Percentiles rank a stretch among this genome's conserved stretches.
These are phyloP conservation scores for Coemansia sp. DNA, from an alignment of 192 early-diverging fungal genomes.

Conservation along the genomic window DNA sequence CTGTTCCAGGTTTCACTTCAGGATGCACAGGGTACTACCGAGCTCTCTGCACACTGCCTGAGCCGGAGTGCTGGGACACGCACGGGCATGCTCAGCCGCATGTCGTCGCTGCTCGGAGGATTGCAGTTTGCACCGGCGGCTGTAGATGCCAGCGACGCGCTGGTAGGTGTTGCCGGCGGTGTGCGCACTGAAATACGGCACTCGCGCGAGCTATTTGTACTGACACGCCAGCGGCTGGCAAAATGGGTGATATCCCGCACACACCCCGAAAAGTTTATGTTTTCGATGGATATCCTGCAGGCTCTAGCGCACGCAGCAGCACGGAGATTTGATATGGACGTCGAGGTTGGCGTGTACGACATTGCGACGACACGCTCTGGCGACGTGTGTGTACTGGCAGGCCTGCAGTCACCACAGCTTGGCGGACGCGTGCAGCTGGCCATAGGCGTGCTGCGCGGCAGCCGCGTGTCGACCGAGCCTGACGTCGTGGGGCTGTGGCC, in stretches of 20 bases:
- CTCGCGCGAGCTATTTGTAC: conserved; percentile 41
- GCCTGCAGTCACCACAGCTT: not conserved
- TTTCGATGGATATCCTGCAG: conserved; percentile 15
- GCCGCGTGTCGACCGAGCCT: conserved; percentile 18
- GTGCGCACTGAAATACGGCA: conserved; percentile 41
- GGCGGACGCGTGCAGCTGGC: conserved; percentile 6
- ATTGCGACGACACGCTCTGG: conserved; percentile 19
- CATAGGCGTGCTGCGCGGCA: conserved; percentile 13
- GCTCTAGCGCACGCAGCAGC: conserved; percentile 5
- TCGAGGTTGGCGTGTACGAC: conserved; percentile 20
- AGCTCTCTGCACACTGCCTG: conserved; percentile 18
- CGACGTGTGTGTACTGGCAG: conserved; percentile 24
- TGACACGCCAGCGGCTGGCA: conserved; percentile 35
- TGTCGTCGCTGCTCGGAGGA: conserved; percentile 44
- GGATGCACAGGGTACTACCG: conserved; percentile 7
- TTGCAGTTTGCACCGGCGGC: not conserved
- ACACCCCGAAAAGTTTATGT: conserved; percentile 19
- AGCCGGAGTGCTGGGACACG: conserved; percentile 12
- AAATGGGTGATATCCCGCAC: conserved; percentile 48
- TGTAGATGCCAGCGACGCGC: conserved; percentile 10
- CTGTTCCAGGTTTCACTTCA: conserved; percentile 33
- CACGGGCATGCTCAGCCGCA: conserved; percentile 28
- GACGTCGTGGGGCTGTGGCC: conserved; percentile 21
- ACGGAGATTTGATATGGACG: not conserved
- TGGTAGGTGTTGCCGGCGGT: conserved; percentile 31